Base-by-base conservation (phyloP, 345 rosid species). In the Bretschneidera sinensis region DNA sequence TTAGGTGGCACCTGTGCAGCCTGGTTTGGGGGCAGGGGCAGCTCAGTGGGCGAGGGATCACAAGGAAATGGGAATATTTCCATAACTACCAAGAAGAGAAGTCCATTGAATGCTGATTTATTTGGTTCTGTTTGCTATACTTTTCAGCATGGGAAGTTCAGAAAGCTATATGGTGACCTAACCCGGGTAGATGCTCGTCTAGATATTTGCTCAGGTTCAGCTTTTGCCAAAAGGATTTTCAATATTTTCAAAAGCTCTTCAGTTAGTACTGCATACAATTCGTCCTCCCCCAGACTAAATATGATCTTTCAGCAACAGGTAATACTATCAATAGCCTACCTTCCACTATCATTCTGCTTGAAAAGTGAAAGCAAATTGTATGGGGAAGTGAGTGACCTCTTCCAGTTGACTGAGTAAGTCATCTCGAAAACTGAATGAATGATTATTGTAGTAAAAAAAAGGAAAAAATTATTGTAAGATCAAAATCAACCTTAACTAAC, bases 261-360 rank as follows among this genome's bases (percentile, higher is more conserved):
- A 31, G 74, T 51, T 19, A 63, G 70, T 43, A 65, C 57, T 55
- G 79, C 61, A 31, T 82, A 76, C 13, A 45, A 67, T 17, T 65
- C 76, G 39, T 79, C 88, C 50, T 83, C 83, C 62, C 96, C 96
- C 9, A 83, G 75, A 70, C 80, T 86, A 35, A 85, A 76, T 73
- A 71, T 86, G 65, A 85, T 85, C 60, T 75, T 91, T 61, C 96
- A 86, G 62, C 98, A 91, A 60, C 98, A 88, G 98, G 96, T 86
- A 79, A 25, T 24, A 66, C 60, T 33, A 24, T 60, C n/a, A n/a
- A 21, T 25, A 18, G 24, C 43, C 48, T 55, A 13, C 24, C 52
- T 20, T 25, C 21, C 45, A 3, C 34, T 17, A 23, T 31, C 4
- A 33, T 20, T 62, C 4, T 16, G 21, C 23, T 49, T 21, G 17